Evolutionary conservation across 1,284 basidiomycete species (phyloP).

Genomic region (Cryptococcus sp.): DNA sequence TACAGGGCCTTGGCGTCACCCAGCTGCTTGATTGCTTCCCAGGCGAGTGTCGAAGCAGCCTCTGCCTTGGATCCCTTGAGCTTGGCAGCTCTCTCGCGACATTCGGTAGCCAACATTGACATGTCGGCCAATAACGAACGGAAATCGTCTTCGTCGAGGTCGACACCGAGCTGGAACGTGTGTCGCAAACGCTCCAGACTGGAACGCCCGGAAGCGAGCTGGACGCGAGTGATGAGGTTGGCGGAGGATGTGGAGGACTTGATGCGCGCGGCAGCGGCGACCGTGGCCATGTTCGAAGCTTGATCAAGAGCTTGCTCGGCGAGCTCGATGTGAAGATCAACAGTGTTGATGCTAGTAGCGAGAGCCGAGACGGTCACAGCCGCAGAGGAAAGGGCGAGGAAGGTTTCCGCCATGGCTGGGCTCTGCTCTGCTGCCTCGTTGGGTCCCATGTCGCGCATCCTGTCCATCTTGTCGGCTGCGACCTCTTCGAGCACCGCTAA

Average conservation of each 20-base stretch:
- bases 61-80: slow-evolving; percentile 42
- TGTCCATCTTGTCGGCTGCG: slow-evolving; percentile 48
- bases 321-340: slow-evolving; percentile 45
- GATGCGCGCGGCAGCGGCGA: slow-evolving; percentile 33
- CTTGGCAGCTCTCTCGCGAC: slow-evolving; percentile 41
- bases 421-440: slow-evolving; percentile 35
- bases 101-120: slow-evolving; percentile 41
- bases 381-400: slow-evolving; percentile 38
- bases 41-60: slow-evolving; percentile 39
- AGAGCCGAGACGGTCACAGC: slow-evolving; percentile 38
- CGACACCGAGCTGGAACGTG: slow-evolving; percentile 41
- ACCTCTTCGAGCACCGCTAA: slow-evolving; percentile 45
- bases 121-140: slow-evolving; percentile 44
- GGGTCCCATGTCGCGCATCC: slow-evolving; percentile 27
- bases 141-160: slow-evolving; percentile 49
- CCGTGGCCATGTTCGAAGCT: slow-evolving; percentile 50
- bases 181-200: slow-evolving; percentile 43
- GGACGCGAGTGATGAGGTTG: slow-evolving; percentile 48
- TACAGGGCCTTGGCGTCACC: slow-evolving; percentile 47
- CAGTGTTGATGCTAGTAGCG: slow-evolving; percentile 34
- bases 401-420: slow-evolving; percentile 46
- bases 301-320: slow-evolving; percentile 51
- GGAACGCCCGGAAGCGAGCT: slow-evolving; percentile 43
- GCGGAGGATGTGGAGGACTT: slow-evolving; percentile 33
- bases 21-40: slow-evolving; percentile 42